Base-by-base conservation (phyloP, 768 basidiomycete species). In the Hericium erinaceus region DNA sequence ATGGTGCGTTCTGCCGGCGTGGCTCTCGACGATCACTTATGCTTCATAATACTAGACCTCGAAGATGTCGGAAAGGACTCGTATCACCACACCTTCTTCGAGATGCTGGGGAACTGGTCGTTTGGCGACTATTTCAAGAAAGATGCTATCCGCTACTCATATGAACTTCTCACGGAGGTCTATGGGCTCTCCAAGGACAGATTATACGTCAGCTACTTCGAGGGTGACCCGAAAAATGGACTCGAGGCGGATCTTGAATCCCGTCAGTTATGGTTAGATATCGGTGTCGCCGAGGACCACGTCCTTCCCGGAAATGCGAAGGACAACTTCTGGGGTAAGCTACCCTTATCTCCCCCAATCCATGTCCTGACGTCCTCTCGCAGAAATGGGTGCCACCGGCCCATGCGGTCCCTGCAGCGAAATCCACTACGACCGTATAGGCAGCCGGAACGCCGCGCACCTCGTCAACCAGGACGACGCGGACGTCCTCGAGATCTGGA, bases 71-170 rank as follows among this genome's bases (percentile, higher is more conserved):
- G 97, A 40, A 95, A 94, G 72, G 97, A 98, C 69, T 95, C 93
- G 2, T 98, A 98, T 70, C 95, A 98, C 67, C 90, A 95, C 68
- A 97, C 92, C 1, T 95, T 95, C 75, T 99, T 99, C 67, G 97
- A 99, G 74, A 99, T 99, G 97, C 74, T 99, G 61, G 97, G 97
- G 40, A 99, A 99, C 71, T 99, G 97, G 97, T 98, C 95, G 4
- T 99, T 98, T 64, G 97, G 97, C 0, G 95, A 99, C 72, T 99
- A 99, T 76, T 99, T 99, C 84, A 99, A 99, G 95, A 86, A 87
- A 81, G 97, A 98, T 62, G 95, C 97, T 2, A 87, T 97, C 4
- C 57, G 73, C 71, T 18, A 87, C 73, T 95, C 97, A 5, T 99
- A 95, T 95, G 89, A 95, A 62, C 80, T 99, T 20, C 74, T 99